phyloP scores from a whole-genome alignment of 73 alveolate species.

The Stentor coeruleus region DNA sequence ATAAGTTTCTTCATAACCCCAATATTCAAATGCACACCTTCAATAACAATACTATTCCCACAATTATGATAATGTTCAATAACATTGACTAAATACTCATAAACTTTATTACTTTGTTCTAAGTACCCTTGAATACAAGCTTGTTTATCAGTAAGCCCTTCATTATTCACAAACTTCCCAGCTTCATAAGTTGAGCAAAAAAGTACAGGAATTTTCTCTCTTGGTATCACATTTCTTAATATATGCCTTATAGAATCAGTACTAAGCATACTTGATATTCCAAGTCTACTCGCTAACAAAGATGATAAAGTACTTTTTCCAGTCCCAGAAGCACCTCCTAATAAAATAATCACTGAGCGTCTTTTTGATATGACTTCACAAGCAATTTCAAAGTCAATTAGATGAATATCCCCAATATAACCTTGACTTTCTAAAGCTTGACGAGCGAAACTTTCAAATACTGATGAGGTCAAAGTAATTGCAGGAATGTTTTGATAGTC shows the following conservation, averaged over 20 bases:
- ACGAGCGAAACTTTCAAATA: too few relatives aligned
- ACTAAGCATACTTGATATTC: slow-evolving; percentile 66
- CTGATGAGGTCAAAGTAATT: too few relatives aligned
- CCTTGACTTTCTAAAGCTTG: too few relatives aligned
- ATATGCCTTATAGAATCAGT: slow-evolving; percentile 78
- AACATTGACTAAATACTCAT: slow-evolving; percentile 53
- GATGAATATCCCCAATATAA: slow-evolving; percentile 26
- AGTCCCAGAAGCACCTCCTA: slow-evolving; percentile 85
- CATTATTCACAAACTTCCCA: slow-evolving; percentile 47
- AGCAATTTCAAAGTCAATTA: slow-evolving; percentile 35
- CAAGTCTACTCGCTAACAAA: slow-evolving; percentile 62
- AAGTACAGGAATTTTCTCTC: slow-evolving; percentile 67
- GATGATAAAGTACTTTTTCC: slow-evolving; percentile 75
- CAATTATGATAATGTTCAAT: slow-evolving; percentile 48
- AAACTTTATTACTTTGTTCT: slow-evolving; percentile 59
- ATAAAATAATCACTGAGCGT: slow-evolving; percentile 45
- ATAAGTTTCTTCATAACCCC: slow-evolving; percentile 55
- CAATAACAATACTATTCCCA: slow-evolving; percentile 67
- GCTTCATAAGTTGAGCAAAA: slow-evolving; percentile 82
- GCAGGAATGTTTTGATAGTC: too few relatives aligned
- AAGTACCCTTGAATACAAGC: slow-evolving; percentile 69
- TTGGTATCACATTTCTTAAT: slow-evolving; percentile 67
- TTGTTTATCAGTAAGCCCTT: slow-evolving; percentile 44
- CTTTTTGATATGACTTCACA: slow-evolving; percentile 33
- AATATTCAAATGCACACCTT: slow-evolving; percentile 80